Percentiles rank a stretch among this genome's conserved stretches.
Conservation (phyloP, 2,329 filamentous ascomycete genomes). For the Calonectria naviculata region DNA sequence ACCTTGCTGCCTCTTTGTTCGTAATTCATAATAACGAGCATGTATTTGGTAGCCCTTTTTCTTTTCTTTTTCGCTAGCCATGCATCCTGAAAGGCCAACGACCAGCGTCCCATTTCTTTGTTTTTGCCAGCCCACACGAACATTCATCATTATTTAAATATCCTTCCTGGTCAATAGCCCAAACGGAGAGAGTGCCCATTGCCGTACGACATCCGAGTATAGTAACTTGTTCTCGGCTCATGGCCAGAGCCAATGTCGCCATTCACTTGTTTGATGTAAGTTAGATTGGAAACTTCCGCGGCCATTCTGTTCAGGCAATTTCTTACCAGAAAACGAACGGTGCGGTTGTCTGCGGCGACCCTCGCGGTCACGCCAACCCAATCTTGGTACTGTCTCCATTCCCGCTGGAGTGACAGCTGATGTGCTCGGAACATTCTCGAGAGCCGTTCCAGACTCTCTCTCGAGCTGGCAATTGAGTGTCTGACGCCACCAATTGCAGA, state of each 20-base stretch:
- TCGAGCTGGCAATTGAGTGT: not conserved
- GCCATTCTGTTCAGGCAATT: not conserved
- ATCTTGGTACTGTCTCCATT: not conserved
- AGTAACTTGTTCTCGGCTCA: not conserved
- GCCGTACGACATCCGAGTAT: not conserved
- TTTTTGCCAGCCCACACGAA: not conserved
- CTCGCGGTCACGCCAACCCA: not conserved
- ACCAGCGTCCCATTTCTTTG: not conserved
- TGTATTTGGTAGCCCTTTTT: accelerated
- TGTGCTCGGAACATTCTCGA: not conserved
- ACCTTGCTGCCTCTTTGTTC: not conserved
- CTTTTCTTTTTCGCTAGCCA: too few species aligned
- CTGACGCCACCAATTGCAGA: not conserved
- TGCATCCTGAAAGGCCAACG: not conserved
- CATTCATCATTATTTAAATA: not conserved
- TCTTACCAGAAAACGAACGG: not conserved
- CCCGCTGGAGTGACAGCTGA: not conserved
- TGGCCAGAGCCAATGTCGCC: not conserved
- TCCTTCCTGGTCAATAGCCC: not conserved
- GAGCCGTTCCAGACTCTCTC: not conserved
- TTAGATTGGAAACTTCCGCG: not conserved
- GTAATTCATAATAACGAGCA: not conserved
- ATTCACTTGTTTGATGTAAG: not conserved
- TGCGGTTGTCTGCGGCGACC: not conserved
- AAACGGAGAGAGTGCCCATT: too few species aligned